Evolutionary conservation across 2,329 filamentous ascomycete genomes (phyloP), one percentile per base, ranked within the genome.

Genomic region (Alternaria novae-zelandiae): DNA sequence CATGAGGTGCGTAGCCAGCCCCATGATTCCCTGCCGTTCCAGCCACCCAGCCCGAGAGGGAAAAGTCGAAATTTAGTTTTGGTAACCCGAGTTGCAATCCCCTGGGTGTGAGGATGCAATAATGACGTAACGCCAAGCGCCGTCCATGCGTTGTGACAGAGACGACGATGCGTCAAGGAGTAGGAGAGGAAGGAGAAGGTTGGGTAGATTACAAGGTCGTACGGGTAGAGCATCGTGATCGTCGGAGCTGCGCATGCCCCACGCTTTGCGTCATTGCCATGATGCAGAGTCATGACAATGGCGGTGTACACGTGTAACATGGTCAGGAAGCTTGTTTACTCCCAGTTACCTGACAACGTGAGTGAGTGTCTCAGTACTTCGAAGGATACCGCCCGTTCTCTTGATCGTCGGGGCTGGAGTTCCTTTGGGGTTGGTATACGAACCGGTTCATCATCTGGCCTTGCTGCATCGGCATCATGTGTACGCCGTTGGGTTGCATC

Each of bases 391-490:
- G 70, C 56, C 69, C 68, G 67, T 75, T 72, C 30, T 76, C 72
- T 67, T 72, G 68, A 61, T 74, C 66, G 60, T 67, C 69, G 59
- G 68, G 69, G 69, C 70, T 70, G 49, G 64, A 56, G 32, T 64
- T 61, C 63, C 67, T 62, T 51, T 67, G 63, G 58, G 68, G 28
- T 60, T 73, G 73, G 61, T 70, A 74, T 72, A 76, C 76, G 70
- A 76, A 78, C 76, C 76, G 76, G 68, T 78, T 77, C 74, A 77
- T 77, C 77, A 79, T 78, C 64, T 77, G 75, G 59, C 74, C 74
- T 44, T 71, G 71, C 54, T 77, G 75, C 78, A 80, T 80, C 17
- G 75, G 75, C 77, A 81, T 80, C 78, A 81, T 80, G 54, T 74
- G 80, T 50, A 81, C 78, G 36, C 79, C 79, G 54, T 81, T 82